A percentile compares a stretch with the other conserved stretches of the same genome.
Evolutionary conservation across 805 yeast species (phyloP).

Genomic region (Priceomyces fermenticarens): DNA sequence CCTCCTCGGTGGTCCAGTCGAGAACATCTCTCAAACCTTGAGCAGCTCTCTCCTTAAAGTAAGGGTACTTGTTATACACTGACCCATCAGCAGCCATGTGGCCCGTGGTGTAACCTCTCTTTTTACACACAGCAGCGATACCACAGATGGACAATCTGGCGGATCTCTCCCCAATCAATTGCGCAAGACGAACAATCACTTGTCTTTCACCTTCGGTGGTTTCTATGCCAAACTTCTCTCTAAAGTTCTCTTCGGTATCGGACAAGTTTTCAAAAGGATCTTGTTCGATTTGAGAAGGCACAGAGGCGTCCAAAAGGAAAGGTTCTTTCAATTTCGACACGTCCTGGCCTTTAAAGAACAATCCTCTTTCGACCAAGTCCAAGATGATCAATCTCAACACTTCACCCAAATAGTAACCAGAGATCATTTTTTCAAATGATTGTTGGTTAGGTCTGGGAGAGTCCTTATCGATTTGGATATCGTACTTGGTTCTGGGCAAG

Average conservation of each 20-base stretch:
- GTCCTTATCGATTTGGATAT: constrained; percentile 71
- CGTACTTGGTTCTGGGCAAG: constrained; percentile 89
- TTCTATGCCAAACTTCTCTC: constrained; percentile 52
- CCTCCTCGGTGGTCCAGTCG: constrained; percentile 66
- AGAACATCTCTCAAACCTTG: constrained; percentile 84
- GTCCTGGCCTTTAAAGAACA: constrained; percentile 71
- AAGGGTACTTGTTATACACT: constrained; percentile 91
- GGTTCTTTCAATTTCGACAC: constrained; percentile 56
- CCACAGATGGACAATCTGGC: constrained; percentile 93
- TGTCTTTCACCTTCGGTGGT: constrained; percentile 78
- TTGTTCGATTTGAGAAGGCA: constrained; percentile 82
- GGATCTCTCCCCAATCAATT: constrained; percentile 86
- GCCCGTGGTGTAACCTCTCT: constrained; percentile 72
- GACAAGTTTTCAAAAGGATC: constrained; percentile 83
- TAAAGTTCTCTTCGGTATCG: constrained; percentile 69
- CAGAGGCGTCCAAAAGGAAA: constrained; percentile 84
- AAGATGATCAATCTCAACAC: constrained; percentile 74
- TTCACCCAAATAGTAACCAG: constrained; percentile 96
- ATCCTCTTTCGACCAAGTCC: constrained; percentile 60
- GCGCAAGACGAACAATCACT: constrained; percentile 77
- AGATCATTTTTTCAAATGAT: constrained; percentile 93
- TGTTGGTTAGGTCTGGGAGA: constrained; percentile 98
- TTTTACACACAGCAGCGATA: constrained; percentile 88
- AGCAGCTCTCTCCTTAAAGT: constrained; percentile 86
- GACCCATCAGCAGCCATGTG: constrained; percentile 98